Percentiles rank a stretch among this genome's conserved stretches.
Conservation (phyloP, 768 basidiomycete species). For the Suillus lakei region DNA sequence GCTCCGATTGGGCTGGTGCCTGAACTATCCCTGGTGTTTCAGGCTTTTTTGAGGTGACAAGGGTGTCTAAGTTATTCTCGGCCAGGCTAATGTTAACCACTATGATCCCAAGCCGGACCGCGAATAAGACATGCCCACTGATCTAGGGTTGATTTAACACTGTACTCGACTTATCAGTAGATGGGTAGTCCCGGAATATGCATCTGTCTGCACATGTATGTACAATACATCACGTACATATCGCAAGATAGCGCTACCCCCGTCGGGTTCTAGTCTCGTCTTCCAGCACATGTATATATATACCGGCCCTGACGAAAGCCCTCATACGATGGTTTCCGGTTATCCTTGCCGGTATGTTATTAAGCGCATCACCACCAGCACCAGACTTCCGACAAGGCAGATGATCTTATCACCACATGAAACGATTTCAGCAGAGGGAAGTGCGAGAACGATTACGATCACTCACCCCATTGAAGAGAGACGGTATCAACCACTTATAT, state of each 20-base stretch:
- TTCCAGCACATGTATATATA: background rate
- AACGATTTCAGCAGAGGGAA: background rate
- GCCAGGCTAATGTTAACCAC: background rate
- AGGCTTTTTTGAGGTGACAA: background rate
- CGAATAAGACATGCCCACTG: background rate
- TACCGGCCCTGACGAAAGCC: too few species aligned
- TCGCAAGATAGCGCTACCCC: background rate
- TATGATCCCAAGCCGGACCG: background rate
- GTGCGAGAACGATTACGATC: background rate
- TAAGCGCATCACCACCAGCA: background rate
- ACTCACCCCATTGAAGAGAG: constrained; percentile 52
- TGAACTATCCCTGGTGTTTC: background rate
- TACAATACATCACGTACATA: too few species aligned
- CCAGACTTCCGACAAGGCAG: background rate
- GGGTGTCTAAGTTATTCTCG: background rate
- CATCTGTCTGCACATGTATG: too few species aligned
- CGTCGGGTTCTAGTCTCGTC: background rate
- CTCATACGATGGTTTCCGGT: background rate
- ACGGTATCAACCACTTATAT: constrained; percentile 62
- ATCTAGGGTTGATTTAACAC: background rate
- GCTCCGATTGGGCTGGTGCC: background rate
- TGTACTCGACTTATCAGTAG: background rate
- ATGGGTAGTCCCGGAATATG: background rate
- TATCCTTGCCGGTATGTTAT: background rate
- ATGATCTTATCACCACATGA: background rate